Evolutionary conservation across 2,329 filamentous ascomycete genomes (phyloP), one percentile per base, ranked within the genome.

Genomic region (Dothistroma pini): DNA sequence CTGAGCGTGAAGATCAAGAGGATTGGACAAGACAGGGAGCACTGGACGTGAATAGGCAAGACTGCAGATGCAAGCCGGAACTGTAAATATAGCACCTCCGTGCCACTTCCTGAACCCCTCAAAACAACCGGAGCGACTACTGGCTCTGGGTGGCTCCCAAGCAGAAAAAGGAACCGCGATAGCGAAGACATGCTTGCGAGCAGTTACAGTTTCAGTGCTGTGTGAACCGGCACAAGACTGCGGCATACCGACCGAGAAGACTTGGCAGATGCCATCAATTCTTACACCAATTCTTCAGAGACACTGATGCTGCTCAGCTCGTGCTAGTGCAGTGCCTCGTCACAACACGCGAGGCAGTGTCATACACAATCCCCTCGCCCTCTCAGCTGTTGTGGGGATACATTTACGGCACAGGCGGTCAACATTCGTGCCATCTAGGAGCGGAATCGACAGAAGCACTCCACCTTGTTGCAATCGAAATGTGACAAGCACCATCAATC

Each of bases 41-140:
- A 35, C 51, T 53, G 16, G 16, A 21, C n/a, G 11, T 16, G 21
- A 53, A 32, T 11, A 32, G 31, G 51, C 22, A 53, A 32, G 5
- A 19, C 51, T 53, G 51, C 51, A 53, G 51, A 21, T 53, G 51
- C 51, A 21, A 21, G 25, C 51, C 51, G 51, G 51, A 53, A 53
- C 22, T 31, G 29, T 53, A 53, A 53, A 53, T 53, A n/a, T 53
- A 53, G 51, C n/a, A 32, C 8, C 2, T 51, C 51, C 51, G 51
- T 31, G 51, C 51, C 51, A 53, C 51, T 35, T 53, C 31, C 51
- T 35, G 25, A 31, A 29, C 14, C 48, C 22, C 12, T 4, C 48
- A 29, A 9, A n/a, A 29, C 21, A 32, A 29, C 10, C 41, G n/a
- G 5, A 19, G 14, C 16, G 16, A 44, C 41, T 29, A 29, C 25